Evolutionary conservation across 139 green algal species (phyloP).

Genomic region (Limnomonas spitsbergensis): DNA sequence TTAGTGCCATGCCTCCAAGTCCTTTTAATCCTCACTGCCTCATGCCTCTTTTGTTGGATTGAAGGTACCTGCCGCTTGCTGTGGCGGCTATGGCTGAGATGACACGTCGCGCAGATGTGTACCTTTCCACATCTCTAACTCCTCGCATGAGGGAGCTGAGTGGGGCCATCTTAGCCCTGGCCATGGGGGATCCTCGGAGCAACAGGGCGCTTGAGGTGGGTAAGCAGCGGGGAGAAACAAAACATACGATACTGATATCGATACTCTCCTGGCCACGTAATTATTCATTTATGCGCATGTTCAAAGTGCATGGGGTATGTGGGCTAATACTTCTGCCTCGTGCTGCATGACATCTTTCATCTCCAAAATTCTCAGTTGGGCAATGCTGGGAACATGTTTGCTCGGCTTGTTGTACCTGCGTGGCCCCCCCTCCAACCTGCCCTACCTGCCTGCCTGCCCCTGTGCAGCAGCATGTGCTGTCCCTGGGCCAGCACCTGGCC

Average conservation of each 20-base stretch:
- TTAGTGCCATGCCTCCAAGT: too few relatives aligned
- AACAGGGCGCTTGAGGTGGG: neutral
- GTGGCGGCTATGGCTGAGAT: slow-evolving; percentile 30
- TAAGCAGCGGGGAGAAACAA: neutral
- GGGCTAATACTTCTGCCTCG: too few relatives aligned
- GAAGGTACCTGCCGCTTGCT: slow-evolving; percentile 32
- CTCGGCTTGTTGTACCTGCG: too few relatives aligned
- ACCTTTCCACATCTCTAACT: slow-evolving; percentile 21
- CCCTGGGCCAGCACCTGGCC: slow-evolving; percentile 21
- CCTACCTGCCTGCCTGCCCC: neutral
- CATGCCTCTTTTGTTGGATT: too few relatives aligned
- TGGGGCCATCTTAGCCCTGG: neutral
- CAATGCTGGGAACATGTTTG: too few relatives aligned
- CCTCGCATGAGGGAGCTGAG: slow-evolving; percentile 24
- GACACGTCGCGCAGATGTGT: slow-evolving; percentile 21
- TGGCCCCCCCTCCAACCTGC: too few relatives aligned
- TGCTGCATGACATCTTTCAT: too few relatives aligned
- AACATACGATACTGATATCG: neutral
- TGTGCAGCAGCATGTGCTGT: slow-evolving; percentile 27
- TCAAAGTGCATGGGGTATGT: too few relatives aligned
- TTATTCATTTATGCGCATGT: too few relatives aligned
- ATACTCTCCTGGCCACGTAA: too few relatives aligned
- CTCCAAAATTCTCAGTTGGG: too few relatives aligned
- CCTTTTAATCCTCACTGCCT: too few relatives aligned
- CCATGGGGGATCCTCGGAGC: neutral